Conservation (phyloP, 345 rosid genomes). For the Capsella bursapastoris region DNA sequence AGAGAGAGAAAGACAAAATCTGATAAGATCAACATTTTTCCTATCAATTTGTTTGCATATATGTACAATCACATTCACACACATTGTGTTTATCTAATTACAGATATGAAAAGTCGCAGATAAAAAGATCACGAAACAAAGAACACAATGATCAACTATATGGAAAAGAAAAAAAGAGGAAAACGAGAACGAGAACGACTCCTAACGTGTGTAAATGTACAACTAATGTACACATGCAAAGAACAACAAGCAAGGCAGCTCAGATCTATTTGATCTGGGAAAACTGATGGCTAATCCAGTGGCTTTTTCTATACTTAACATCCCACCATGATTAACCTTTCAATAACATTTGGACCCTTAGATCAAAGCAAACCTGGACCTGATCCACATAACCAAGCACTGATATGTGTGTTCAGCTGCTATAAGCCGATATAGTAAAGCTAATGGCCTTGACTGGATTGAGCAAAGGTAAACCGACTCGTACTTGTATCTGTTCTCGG, state of each 20-base stretch:
- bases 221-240: constrained; percentile 29
- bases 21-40: constrained; percentile 1
- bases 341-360: constrained; percentile 22
- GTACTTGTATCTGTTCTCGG: constrained; percentile 29
- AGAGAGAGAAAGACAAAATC: background rate
- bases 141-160: constrained; percentile 21
- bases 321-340: constrained; percentile 19
- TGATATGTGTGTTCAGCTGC: constrained; percentile 23
- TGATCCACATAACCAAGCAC: constrained; percentile 21
- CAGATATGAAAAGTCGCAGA: background rate
- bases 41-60: constrained; percentile 16
- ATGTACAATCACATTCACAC: background rate
- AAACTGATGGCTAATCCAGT: background rate
- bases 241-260: constrained; percentile 18
- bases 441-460: constrained; percentile 40
- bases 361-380: constrained; percentile 31
- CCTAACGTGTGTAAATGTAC: constrained; percentile 27
- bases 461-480: constrained; percentile 30
- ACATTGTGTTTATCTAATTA: background rate
- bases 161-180: background rate
- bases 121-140: constrained; percentile 17
- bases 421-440: background rate
- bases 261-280: background rate
- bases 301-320: constrained; percentile 4
- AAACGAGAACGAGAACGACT: constrained; percentile 5